phyloP scores from a whole-genome alignment of 2,329 filamentous ascomycete genomes.

The Aureobasidium zeae region DNA sequence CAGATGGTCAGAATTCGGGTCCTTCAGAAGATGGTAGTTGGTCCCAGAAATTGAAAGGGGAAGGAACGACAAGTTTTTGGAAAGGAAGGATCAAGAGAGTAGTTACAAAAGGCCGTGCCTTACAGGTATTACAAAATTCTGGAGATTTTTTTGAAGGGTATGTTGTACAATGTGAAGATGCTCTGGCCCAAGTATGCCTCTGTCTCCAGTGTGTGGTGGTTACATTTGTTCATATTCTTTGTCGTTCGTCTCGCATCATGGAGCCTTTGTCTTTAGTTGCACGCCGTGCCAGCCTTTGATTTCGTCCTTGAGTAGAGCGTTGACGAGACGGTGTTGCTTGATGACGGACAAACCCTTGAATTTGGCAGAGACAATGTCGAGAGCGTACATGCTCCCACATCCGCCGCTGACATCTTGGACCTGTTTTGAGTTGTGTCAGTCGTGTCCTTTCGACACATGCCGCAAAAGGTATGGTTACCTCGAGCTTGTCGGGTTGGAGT shows the following conservation, averaged over 20 bases:
- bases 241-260: no score
- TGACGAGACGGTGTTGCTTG: slow-evolving; percentile 76
- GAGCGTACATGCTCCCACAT: slow-evolving; percentile 80
- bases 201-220: no score
- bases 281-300: slow-evolving; percentile 77
- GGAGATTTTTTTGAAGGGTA: no score
- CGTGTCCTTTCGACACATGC: no score
- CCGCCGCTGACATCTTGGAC: slow-evolving; percentile 76
- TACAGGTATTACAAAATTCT: no score
- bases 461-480: slow-evolving; percentile 33
- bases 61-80: neutral
- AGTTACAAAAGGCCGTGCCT: no score
- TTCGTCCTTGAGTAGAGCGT: slow-evolving; percentile 61
- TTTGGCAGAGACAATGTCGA: slow-evolving; percentile 62
- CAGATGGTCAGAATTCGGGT: slow-evolving; percentile 5
- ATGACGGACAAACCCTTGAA: slow-evolving; percentile 65
- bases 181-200: no score
- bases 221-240: no score
- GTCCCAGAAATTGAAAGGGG: slow-evolving; percentile 12
- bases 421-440: slow-evolving; percentile 36
- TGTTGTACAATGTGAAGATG: no score
- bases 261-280: slow-evolving; percentile 61
- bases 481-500: slow-evolving; percentile 36
- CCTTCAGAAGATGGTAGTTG: neutral
- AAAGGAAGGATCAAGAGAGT: no score